Percentiles rank a stretch among this genome's conserved stretches.
Conservation (phyloP, 2,329 filamentous ascomycete genomes). For the Epichloe festucae region DNA sequence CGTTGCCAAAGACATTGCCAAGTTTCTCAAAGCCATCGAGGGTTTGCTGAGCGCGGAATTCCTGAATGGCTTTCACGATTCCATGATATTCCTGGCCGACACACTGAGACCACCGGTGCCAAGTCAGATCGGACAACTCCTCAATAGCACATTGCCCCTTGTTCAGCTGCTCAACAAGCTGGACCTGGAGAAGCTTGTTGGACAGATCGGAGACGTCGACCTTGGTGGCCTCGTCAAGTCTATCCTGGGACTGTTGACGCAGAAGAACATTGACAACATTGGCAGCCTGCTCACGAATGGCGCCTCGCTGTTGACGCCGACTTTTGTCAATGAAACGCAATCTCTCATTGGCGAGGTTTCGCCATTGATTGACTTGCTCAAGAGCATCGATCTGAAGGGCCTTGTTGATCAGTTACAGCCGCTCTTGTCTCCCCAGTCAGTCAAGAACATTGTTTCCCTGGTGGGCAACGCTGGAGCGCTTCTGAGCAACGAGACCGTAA, state of each 20-base stretch:
- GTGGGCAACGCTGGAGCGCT: constrained; percentile 6
- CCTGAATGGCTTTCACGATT: constrained; percentile 26
- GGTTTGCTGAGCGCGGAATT: constrained; percentile 25
- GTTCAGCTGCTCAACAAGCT: constrained; percentile 18
- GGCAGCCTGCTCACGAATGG: constrained; percentile 23
- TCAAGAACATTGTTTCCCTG: constrained; percentile 15
- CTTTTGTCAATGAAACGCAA: constrained; percentile 20
- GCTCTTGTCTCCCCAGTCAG: constrained; percentile 15
- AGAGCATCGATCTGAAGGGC: constrained; percentile 22
- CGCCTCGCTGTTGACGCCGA: constrained; percentile 21
- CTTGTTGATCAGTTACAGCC: constrained; percentile 16
- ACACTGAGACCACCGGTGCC: constrained; percentile 26
- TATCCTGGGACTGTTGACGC: constrained; percentile 18
- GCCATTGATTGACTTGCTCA: constrained; percentile 15
- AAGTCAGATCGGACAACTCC: constrained; percentile 14
- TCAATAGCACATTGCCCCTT: constrained; percentile 17
- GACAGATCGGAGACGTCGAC: constrained; percentile 19
- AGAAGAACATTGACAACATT: constrained; percentile 21
- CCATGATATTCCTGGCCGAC: constrained; percentile 25
- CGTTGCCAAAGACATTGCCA: constrained; percentile 15
- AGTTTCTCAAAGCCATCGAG: constrained; percentile 2
- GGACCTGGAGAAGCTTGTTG: constrained; percentile 21
- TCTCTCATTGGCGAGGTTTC: constrained; percentile 22
- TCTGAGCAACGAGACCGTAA: constrained; percentile 2
- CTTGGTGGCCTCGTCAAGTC: constrained; percentile 17